Base-by-base conservation (phyloP, 1,139 yeast species). In the Suhomyces taliae region DNA sequence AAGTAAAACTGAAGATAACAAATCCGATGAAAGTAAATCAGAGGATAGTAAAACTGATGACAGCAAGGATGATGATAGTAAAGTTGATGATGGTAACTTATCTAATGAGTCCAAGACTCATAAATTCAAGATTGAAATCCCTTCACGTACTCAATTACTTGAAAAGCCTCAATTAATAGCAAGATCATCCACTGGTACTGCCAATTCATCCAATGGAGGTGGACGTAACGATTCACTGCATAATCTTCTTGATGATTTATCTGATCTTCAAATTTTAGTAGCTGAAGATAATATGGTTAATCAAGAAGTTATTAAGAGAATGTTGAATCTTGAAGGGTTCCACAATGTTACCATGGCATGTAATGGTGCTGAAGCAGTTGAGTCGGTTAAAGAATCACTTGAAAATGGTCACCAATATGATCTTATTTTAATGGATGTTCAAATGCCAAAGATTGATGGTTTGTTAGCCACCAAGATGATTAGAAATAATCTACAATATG, bases 381-480 rank as follows among this genome's bases (percentile, higher is more conserved):
- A 81, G 27, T 70, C 74, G 44, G 84, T 88, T 2, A 76, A 79
- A 53, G 76, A 75, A 35, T 73, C 84, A 6, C 69, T 74, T 46
- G 75, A 68, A 14, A 58, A 60, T 12, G 65, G 69, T 27, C 66
- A 67, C 14, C 40, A 53, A 9, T 61, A 61, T 63, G 93, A 88
- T 58, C 68, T 93, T 45, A 81, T 93, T 7, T 87, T 93, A 60
- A 91, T 93, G 98, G 99, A 93, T 67, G 90, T 93, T 44, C 97
- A 90, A 65, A 93, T 93, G 99, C 99, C 98, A 2, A 83, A 81
- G 56, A 77, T 89, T 55, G 96, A 90, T 64, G 99, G 99, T 1
- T 68, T 91, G 39, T 74, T 82, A 32, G 96, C 98, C 1, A 89
- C 97, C 0, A 79, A 74, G 56, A 73, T 79, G 62, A 87, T 93